phyloP scores from a whole-genome alignment of 139 green algal species.

The Medakamo hakoo region DNA sequence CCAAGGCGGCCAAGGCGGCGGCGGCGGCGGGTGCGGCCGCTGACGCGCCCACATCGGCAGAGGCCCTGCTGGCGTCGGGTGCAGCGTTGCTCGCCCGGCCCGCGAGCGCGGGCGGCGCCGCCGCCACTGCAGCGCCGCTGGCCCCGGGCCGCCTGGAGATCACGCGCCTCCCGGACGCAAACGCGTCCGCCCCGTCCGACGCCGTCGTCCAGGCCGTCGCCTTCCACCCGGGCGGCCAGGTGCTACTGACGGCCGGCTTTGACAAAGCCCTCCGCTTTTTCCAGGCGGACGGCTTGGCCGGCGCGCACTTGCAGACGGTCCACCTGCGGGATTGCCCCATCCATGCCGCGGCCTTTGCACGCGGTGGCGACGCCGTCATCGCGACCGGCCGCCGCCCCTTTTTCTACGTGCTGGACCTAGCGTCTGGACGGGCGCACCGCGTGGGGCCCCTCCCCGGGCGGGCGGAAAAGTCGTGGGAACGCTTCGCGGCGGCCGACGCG shows the following conservation, averaged over 20 bases:
- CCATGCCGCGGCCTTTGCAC: conserved; percentile 56
- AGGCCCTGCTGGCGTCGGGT: background rate
- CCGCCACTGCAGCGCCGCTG: conserved; percentile 15
- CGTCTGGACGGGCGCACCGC: conserved; percentile 29
- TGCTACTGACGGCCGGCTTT: conserved; percentile 74
- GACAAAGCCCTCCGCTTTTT: conserved; percentile 39
- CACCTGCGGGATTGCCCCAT: conserved; percentile 79
- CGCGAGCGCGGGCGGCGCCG: conserved; percentile 13
- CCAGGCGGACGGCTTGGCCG: too few species aligned
- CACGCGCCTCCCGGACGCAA: conserved; percentile 58
- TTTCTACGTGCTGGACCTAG: conserved; percentile 81
- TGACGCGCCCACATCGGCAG: conserved; percentile 5
- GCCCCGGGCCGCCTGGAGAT: conserved; percentile 40
- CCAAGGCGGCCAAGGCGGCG: conserved; percentile 1
- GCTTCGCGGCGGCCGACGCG: conserved; percentile 47
- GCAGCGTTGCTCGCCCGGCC: conserved; percentile 8
- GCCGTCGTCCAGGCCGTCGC: conserved; percentile 48
- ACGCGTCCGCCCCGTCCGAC: conserved; percentile 33
- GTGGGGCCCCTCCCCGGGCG: conserved; percentile 27
- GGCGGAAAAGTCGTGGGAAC: conserved; percentile 46
- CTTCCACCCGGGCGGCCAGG: conserved; percentile 67
- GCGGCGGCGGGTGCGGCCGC: conserved; percentile 11
- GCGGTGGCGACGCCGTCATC: conserved; percentile 36
- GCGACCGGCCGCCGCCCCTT: conserved; percentile 49
- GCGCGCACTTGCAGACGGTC: conserved; percentile 40